phyloP scores from a whole-genome alignment of 1,284 basidiomycete species.

The Sporisorium graminicola region DNA sequence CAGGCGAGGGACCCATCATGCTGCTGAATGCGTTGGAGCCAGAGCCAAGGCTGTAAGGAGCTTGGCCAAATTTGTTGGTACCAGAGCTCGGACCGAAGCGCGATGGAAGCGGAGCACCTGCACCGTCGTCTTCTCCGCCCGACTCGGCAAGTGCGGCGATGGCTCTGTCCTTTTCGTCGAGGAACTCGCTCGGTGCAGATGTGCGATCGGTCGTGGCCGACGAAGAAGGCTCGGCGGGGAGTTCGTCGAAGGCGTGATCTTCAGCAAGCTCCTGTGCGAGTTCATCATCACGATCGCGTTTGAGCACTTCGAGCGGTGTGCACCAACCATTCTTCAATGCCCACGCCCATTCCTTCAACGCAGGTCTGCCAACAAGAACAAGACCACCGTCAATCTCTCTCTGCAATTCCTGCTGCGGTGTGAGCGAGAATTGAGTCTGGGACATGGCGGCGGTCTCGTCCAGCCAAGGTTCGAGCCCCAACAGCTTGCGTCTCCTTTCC shows the following conservation, averaged over 20 bases:
- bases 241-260: conserved; percentile 84
- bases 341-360: conserved; percentile 93
- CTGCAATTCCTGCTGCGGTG: conserved; percentile 75
- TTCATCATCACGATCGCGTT: conserved; percentile 77
- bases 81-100: conserved; percentile 17
- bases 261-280: conserved; percentile 78
- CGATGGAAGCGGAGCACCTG: conserved; percentile 45
- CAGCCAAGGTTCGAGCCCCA: conserved; percentile 65
- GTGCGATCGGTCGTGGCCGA: conserved; percentile 9
- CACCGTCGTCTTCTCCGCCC: conserved; percentile 48
- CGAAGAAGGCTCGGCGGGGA: conserved; percentile 41
- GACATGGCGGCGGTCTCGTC: conserved; percentile 70
- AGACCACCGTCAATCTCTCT: conserved; percentile 84
- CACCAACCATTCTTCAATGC: conserved; percentile 88
- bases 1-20: conserved; percentile 35
- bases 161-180: conserved; percentile 48
- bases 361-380: conserved; percentile 88
- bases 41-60: conserved; percentile 35
- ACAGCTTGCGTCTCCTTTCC: conserved; percentile 74
- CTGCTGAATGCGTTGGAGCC: conserved; percentile 40
- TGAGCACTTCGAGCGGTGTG: conserved; percentile 74
- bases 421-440: conserved; percentile 75
- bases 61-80: conserved; percentile 24
- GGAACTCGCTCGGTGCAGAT: conserved; percentile 35
- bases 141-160: conserved; percentile 32